Evolutionary conservation across 2,329 filamentous ascomycete genomes (phyloP).

Genomic region (Diaporthe velutina): DNA sequence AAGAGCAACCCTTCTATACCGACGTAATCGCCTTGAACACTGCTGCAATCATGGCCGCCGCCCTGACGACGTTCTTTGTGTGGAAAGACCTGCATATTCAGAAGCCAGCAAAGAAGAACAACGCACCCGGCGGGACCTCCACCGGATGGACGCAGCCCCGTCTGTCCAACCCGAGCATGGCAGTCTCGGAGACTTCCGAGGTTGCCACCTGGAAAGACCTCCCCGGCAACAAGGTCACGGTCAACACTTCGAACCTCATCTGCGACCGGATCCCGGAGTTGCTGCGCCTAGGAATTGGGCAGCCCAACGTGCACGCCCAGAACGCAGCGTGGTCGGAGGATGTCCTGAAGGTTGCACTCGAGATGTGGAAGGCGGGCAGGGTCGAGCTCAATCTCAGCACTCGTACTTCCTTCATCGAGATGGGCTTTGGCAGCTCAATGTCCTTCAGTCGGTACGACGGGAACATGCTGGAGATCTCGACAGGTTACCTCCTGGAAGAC

Average conservation of each 20-base stretch:
- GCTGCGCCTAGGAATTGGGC: constrained; percentile 41
- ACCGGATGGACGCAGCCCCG: constrained; percentile 34
- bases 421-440: constrained; percentile 44
- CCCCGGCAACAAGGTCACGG: constrained; percentile 38
- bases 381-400: constrained; percentile 44
- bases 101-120: constrained; percentile 17
- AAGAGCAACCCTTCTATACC: constrained; percentile 46
- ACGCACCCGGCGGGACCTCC: not conserved
- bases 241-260: constrained; percentile 39
- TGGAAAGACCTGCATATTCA: constrained; percentile 46
- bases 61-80: constrained; percentile 49
- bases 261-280: constrained; percentile 43
- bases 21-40: constrained; percentile 50
- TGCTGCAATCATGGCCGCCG: constrained; percentile 49
- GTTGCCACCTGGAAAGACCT: constrained; percentile 37
- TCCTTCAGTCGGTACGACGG: constrained; percentile 45
- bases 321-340: constrained; percentile 42
- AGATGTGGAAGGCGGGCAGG: constrained; percentile 45
- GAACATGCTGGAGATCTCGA: constrained; percentile 44
- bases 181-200: constrained; percentile 39
- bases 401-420: constrained; percentile 45
- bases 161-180: constrained; percentile 39
- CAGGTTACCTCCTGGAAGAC: constrained; percentile 45
- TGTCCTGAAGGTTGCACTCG: constrained; percentile 42
- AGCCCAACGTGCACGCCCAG: constrained; percentile 41